These are phyloP conservation scores for Urochloa ruziziensis DNA, from an alignment of 176 grass and related monocot genomes.

Conservation along the genomic window DNA sequence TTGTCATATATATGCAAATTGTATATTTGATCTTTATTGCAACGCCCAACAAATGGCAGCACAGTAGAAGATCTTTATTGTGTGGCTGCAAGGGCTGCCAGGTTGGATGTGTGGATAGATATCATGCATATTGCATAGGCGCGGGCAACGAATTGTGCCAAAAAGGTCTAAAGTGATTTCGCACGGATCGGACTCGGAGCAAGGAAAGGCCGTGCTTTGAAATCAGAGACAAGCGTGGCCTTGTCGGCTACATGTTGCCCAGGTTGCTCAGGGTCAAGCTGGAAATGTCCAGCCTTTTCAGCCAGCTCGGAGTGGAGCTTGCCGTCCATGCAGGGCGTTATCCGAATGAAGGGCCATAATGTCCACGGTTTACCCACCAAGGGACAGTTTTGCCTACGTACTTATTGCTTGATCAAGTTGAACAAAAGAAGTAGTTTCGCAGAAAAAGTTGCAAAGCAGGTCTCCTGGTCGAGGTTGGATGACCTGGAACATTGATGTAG, in stretches of 20 bases:
- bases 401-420: too few species aligned
- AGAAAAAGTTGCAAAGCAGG: too few species aligned
- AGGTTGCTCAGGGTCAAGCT: background rate
- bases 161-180: constrained; percentile 35
- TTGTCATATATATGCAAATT: constrained; percentile 7
- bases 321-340: background rate
- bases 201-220: background rate
- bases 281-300: constrained; percentile 24
- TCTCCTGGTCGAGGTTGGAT: too few species aligned
- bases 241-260: background rate
- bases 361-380: too few species aligned
- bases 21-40: background rate
- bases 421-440: too few species aligned
- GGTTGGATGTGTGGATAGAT: constrained; percentile 24
- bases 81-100: constrained; percentile 37
- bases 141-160: background rate
- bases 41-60: constrained; percentile 1
- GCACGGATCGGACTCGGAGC: too few species aligned
- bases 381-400: too few species aligned
- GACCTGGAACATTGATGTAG: too few species aligned
- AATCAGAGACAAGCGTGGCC: background rate
- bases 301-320: too few species aligned
- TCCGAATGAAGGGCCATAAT: background rate
- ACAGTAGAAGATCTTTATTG: constrained; percentile 43
- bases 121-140: background rate